Evolutionary conservation across 805 yeast genomes (phyloP), one percentile per base, ranked within the genome.

Genomic region (Dipodascus albidus): DNA sequence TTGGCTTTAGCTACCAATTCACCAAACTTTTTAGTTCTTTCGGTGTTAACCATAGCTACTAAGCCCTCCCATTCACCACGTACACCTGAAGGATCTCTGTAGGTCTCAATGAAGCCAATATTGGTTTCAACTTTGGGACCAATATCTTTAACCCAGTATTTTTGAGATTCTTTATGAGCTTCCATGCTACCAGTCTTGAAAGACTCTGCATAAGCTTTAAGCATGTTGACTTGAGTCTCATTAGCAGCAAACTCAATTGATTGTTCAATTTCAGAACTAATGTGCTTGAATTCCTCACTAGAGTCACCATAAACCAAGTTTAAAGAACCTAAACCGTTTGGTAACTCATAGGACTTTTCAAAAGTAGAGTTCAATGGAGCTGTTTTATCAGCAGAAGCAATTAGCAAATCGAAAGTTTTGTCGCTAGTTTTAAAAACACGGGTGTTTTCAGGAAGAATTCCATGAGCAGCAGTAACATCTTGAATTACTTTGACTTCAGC

Each of bases 1-100:
- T 79, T 76, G 15, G 96, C 96, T 55, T 74, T 74, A 19, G 72
- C 67, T 23, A 88, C 96, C 58, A 88, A 74, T 9, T 72, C 73
- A 23, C 83, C 80, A 64, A 88, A 88, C 62, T 87, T 88, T 52
- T 78, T 82, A 17, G 96, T 88, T 57, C 95, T 77, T 57, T 87
- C 91, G 64, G 85, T 83, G 69, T 88, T 87, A 53, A 88, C 95
- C 80, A 87, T 85, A 20, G 96, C 91, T 33, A 88, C 93, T 50
- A 88, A 71, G 24, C 95, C 87, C 70, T 88, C 96, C 91, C 93
- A 88, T 68, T 88, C 96, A 55, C 96, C 96, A 63, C 89, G 78
- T 49, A 87, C 87, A 49, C 96, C 96, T 31, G 90, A 79, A 15
- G 96, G 95, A 65, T 87, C 96, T 68, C 96, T 77, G 70, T 88